phyloP scores from a whole-genome alignment of 345 rosid genomes.

The Schrenkiella parvula region DNA sequence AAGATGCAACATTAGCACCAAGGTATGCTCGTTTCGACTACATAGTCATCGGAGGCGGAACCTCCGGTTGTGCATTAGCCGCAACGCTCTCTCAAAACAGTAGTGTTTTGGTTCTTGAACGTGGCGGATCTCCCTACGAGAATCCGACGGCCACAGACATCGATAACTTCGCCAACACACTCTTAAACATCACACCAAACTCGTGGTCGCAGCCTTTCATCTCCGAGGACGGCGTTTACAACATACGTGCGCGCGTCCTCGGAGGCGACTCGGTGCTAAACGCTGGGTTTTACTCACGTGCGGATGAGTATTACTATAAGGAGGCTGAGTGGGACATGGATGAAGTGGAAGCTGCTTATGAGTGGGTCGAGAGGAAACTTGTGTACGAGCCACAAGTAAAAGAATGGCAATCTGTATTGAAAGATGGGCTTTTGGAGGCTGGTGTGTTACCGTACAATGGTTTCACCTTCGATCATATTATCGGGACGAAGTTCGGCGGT shows the following conservation, averaged over 20 bases:
- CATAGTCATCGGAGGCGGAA: slow-evolving; percentile 80
- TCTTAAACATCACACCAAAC: slow-evolving; percentile 37
- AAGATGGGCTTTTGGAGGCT: slow-evolving; percentile 56
- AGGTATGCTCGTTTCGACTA: slow-evolving; percentile 41
- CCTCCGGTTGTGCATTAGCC: slow-evolving; percentile 71
- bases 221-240: slow-evolving; percentile 72
- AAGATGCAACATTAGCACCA: slow-evolving; percentile 55
- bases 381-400: slow-evolving; percentile 42
- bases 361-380: slow-evolving; percentile 71
- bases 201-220: slow-evolving; percentile 60
- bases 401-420: slow-evolving; percentile 70
- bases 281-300: slow-evolving; percentile 68
- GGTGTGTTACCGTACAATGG: slow-evolving; percentile 64
- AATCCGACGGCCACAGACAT: slow-evolving; percentile 37
- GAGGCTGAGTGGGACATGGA: slow-evolving; percentile 41
- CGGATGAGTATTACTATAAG: slow-evolving; percentile 36
- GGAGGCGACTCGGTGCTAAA: slow-evolving; percentile 75
- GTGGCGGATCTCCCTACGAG: slow-evolving; percentile 67
- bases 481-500: slow-evolving; percentile 72
- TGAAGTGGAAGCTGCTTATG: slow-evolving; percentile 49
- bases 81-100: slow-evolving; percentile 60
- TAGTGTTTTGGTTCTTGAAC: slow-evolving; percentile 57
- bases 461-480: slow-evolving; percentile 51
- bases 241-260: slow-evolving; percentile 59
- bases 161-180: slow-evolving; percentile 33